phyloP scores from a whole-genome alignment of 192 early-diverging fungal species.

The Irineochytrium annulatum region DNA sequence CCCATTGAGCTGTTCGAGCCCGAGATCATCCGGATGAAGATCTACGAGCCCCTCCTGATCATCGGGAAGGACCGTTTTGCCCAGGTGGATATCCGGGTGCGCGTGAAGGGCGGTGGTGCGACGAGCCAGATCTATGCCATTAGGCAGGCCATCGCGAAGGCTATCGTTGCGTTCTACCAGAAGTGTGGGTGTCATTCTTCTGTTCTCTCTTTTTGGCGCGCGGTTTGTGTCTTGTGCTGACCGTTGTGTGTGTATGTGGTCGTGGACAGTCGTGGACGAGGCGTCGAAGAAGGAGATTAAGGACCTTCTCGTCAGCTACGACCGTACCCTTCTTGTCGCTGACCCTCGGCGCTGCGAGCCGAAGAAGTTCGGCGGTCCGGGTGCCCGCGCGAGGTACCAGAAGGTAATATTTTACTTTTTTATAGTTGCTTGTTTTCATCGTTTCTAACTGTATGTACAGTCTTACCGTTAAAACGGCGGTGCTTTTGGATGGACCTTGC shows the following conservation, averaged over 20 bases:
- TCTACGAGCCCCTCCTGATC: conserved; percentile 96
- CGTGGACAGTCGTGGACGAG: conserved; percentile 78
- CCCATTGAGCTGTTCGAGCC: conserved; percentile 96
- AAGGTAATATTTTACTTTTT: too few species aligned
- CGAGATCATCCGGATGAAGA: conserved; percentile 95
- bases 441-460: too few species aligned
- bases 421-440: too few species aligned
- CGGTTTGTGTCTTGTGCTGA: background rate
- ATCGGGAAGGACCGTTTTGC: conserved; percentile 96
- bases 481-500: too few species aligned
- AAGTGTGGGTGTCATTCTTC: conserved; percentile 68
- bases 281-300: conserved; percentile 99
- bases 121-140: conserved; percentile 96
- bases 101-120: conserved; percentile 96
- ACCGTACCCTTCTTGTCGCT: conserved; percentile 96
- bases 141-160: conserved; percentile 99
- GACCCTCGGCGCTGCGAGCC: conserved; percentile 99
- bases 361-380: conserved; percentile 99
- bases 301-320: conserved; percentile 83
- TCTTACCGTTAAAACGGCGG: too few species aligned
- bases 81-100: conserved; percentile 93
- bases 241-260: background rate
- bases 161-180: conserved; percentile 98
- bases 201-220: conserved; percentile 7
- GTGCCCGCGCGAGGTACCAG: conserved; percentile 93